Conservation (phyloP, 2,329 filamentous ascomycete species). For the Monosporascus sp. region DNA sequence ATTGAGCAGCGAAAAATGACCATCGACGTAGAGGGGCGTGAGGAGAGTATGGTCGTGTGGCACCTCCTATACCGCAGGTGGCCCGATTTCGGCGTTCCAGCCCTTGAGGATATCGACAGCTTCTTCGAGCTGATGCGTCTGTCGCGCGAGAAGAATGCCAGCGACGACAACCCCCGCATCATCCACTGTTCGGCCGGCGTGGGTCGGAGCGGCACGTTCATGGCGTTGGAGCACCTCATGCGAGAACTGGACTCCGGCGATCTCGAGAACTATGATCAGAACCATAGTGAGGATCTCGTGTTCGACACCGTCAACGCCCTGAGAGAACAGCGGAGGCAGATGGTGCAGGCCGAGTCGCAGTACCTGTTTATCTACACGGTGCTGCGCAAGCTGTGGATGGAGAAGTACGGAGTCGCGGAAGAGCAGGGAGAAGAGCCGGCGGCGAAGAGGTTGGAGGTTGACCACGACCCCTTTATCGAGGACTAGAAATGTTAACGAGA, state of each 20-base stretch:
- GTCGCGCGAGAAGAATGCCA: slow-evolving; percentile 53
- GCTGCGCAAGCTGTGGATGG: slow-evolving; percentile 67
- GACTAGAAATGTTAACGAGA: slow-evolving; percentile 15
- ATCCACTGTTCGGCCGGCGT: slow-evolving; percentile 89
- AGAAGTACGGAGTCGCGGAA: slow-evolving; percentile 47
- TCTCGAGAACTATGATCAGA: slow-evolving; percentile 44
- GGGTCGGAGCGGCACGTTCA: slow-evolving; percentile 90
- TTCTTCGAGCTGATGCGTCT: slow-evolving; percentile 66
- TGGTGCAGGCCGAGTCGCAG: slow-evolving; percentile 89
- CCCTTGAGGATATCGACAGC: slow-evolving; percentile 58
- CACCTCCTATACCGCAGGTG: slow-evolving; percentile 83
- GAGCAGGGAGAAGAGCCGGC: slow-evolving; percentile 36
- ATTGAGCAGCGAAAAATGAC: slow-evolving; percentile 72
- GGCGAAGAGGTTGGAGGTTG: slow-evolving; percentile 48
- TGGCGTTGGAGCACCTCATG: slow-evolving; percentile 88
- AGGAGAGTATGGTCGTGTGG: slow-evolving; percentile 51
- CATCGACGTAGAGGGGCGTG: slow-evolving; percentile 44
- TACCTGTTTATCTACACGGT: slow-evolving; percentile 87
- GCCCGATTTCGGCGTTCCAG: slow-evolving; percentile 86
- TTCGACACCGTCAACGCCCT: slow-evolving; percentile 74
- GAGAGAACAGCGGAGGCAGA: slow-evolving; percentile 82
- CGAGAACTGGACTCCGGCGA: slow-evolving; percentile 73
- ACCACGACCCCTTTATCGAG: slow-evolving; percentile 37
- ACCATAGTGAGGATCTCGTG: slow-evolving; percentile 55
- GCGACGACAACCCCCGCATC: slow-evolving; percentile 66